phyloP scores from a whole-genome alignment of 164 flowering plant species.

The Vitis vinifera region DNA sequence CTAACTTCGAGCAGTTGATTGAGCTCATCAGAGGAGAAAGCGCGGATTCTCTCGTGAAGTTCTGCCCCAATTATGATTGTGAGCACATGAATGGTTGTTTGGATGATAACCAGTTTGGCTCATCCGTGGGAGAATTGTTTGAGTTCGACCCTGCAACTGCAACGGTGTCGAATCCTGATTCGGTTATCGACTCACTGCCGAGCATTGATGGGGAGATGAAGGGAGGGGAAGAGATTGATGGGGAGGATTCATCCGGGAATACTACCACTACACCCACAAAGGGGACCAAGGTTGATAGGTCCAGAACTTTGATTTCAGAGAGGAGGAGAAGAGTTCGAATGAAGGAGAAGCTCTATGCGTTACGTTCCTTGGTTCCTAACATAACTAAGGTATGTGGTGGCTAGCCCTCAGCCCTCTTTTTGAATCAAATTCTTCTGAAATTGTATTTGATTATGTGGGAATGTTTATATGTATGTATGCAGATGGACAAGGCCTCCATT shows the following conservation, averaged over 20 bases:
- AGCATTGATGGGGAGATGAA: slow-evolving; percentile 18
- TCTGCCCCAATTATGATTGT: slow-evolving; percentile 11
- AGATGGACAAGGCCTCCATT: slow-evolving; percentile 98
- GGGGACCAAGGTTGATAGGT: slow-evolving; percentile 39
- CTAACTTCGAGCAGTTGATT: slow-evolving; percentile 44
- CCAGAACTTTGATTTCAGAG: slow-evolving; percentile 72
- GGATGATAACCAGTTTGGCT: slow-evolving; percentile 15
- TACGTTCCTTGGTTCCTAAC: slow-evolving; percentile 85
- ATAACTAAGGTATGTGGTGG: slow-evolving; percentile 65
- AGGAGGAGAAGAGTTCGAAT: slow-evolving; percentile 69
- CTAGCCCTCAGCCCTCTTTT: too few relatives aligned
- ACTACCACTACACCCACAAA: slow-evolving; percentile 23
- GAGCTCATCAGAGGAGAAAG: slow-evolving; percentile 44
- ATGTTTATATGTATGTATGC: slow-evolving; percentile 9
- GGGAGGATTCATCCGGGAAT: slow-evolving; percentile 46
- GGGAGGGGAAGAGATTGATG: slow-evolving; percentile 26
- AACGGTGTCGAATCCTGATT: slow-evolving; percentile 17
- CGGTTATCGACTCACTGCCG: slow-evolving; percentile 9
- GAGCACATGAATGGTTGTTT: slow-evolving; percentile 22
- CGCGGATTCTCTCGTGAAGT: slow-evolving; percentile 8
- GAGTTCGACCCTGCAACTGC: slow-evolving; percentile 6
- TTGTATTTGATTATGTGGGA: too few relatives aligned
- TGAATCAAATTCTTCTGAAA: too few relatives aligned
- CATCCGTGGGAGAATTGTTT: slow-evolving; percentile 16
- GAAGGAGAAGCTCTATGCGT: slow-evolving; percentile 84